Evolutionary conservation across 148 eudicot species (phyloP), one percentile per base, ranked within the genome.

Genomic region (Vaccinium myrtillus): DNA sequence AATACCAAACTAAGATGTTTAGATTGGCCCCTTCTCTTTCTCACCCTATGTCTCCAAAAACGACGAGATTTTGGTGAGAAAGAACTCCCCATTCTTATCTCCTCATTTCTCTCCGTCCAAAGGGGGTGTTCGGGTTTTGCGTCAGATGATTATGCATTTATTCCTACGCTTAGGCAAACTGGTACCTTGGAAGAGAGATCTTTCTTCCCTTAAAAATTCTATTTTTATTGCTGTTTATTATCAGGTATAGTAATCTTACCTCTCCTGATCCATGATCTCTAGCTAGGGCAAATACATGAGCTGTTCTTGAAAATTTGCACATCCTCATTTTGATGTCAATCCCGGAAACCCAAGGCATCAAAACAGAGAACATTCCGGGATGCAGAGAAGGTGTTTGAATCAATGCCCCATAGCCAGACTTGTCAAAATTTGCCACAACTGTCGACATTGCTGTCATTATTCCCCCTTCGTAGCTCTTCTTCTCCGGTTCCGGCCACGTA

Each of bases 361-460:
- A 46, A 1, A 50, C 89, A 0, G 98, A 88, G 87, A 91, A 95
- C 78, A 91, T 84, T 0, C 98, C 98, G 0, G 98, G 96, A 79
- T 95, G 98, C 55, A 95, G 30, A 0, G 94, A 65, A 2, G 98
- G 98, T 4, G 96, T 95, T 75, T 95, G 98, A 9, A 95, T 87
- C 23, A 95, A 81, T 0, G 91, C 92, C 0, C 91, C 91, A 73
- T 92, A 88, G 13, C 92, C 92, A 0, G 93, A 87, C 4, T 77
- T 79, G 8, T 88, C 61, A 4, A 81, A 65, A 8, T 90, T 84
- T 0, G 85, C 85, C 0, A 86, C 92, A 0, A 90, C 91, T 1
- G 89, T 89, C 0, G 96, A 95, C 94, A 95, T 91, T 25, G 94
- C 88, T 5, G 98, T 93, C 91, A 95, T 85, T 43, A 95, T 93